phyloP scores from a whole-genome alignment of 2,329 filamentous ascomycete genomes.

The Elsinoe arachidis region DNA sequence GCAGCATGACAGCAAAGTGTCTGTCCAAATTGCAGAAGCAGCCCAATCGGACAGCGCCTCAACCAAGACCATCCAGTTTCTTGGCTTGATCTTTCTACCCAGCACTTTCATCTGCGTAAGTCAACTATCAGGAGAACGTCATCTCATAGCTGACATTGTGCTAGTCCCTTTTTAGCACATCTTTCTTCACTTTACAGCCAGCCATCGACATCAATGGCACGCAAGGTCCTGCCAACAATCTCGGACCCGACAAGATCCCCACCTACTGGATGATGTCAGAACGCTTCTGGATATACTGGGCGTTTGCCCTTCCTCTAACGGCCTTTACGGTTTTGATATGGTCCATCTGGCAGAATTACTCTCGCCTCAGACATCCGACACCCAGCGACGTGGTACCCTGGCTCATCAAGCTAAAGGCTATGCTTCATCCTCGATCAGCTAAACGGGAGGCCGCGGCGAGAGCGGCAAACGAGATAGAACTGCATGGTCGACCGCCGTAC shows the following conservation, averaged over 20 bases:
- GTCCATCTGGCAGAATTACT: slow-evolving; percentile 9
- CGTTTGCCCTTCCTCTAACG: slow-evolving; percentile 3
- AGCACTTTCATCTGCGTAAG: slow-evolving; percentile 20
- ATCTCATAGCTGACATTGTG: not conserved
- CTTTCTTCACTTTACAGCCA: slow-evolving; percentile 9
- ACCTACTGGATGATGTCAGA: slow-evolving; percentile 12
- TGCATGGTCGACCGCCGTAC: not conserved
- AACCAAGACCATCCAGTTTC: slow-evolving; percentile 20
- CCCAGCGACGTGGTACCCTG: not conserved
- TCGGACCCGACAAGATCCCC: not conserved
- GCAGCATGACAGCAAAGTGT: slow-evolving; percentile 18
- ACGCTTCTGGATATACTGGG: slow-evolving; percentile 14
- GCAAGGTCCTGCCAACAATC: not conserved
- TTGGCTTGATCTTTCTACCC: slow-evolving; percentile 21
- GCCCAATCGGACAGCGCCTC: slow-evolving; percentile 18
- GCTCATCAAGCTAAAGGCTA: not conserved
- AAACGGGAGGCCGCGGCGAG: not conserved
- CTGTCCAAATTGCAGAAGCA: slow-evolving; percentile 18
- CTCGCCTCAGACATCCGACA: not conserved
- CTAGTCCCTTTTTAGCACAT: slow-evolving; percentile 16
- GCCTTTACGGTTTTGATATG: slow-evolving; percentile 1
- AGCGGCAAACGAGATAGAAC: not conserved
- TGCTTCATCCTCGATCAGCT: not conserved
- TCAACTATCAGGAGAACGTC: too few species aligned
- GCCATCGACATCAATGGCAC: not conserved